Percentiles rank a stretch among this genome's conserved stretches.
Evolutionary conservation across 2,329 filamentous ascomycete genomes (phyloP).

Genomic region (Diaporthe ilicicola): DNA sequence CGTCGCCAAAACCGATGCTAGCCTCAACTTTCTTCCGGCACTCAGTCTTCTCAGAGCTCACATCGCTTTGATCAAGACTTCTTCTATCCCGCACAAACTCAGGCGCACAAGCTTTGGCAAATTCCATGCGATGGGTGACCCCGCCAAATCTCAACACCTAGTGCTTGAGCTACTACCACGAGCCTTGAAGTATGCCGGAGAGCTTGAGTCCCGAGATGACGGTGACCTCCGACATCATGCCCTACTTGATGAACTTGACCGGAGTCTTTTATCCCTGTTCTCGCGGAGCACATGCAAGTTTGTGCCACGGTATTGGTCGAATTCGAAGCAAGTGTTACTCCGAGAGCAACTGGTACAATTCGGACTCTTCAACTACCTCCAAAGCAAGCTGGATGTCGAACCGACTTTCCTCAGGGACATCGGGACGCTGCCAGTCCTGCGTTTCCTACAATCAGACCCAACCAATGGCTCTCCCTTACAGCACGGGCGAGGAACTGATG

Average conservation of each 20-base stretch:
- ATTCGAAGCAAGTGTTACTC: background rate
- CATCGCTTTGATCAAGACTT: background rate
- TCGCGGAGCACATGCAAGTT: accelerated
- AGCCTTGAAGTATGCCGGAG: background rate
- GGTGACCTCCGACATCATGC: background rate
- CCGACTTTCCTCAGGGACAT: background rate
- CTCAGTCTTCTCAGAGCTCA: background rate
- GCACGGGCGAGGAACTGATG: background rate
- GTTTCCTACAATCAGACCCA: background rate
- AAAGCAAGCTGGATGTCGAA: background rate
- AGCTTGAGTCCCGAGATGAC: background rate
- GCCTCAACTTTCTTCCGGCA: background rate
- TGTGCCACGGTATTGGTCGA: background rate
- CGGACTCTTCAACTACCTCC: background rate
- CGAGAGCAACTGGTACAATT: background rate
- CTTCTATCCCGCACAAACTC: background rate
- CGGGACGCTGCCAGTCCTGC: background rate
- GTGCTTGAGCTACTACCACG: accelerated
- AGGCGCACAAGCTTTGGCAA: background rate
- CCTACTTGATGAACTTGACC: background rate
- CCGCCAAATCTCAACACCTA: too few relatives aligned
- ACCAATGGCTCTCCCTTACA: background rate
- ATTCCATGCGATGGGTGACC: background rate
- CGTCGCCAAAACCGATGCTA: background rate
- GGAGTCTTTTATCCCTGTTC: background rate